Percentiles rank a stretch among this genome's conserved stretches.
phyloP scores from a whole-genome alignment of 2,329 filamentous ascomycete genomes.

The Ophidiomyces ophidiicola region DNA sequence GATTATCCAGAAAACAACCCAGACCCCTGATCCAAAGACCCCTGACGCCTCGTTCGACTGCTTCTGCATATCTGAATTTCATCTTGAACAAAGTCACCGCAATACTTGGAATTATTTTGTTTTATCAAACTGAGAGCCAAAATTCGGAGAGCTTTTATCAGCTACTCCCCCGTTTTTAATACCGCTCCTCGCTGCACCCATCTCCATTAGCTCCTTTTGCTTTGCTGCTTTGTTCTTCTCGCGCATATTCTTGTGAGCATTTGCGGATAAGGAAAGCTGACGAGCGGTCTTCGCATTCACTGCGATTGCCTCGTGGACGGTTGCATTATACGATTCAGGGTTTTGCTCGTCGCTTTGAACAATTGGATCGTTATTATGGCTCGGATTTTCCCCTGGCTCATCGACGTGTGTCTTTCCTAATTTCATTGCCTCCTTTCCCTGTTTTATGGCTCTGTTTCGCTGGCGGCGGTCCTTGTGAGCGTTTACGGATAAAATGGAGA shows the following conservation, averaged over 20 bases:
- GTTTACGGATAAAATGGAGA: too few relatives aligned
- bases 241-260: neutral
- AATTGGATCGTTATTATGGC: neutral
- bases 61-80: neutral
- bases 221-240: neutral
- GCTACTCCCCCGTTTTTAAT: too few relatives aligned
- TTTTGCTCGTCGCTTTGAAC: neutral
- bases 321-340: neutral
- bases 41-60: too few relatives aligned
- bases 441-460: too few relatives aligned
- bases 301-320: neutral
- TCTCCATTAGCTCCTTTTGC: neutral
- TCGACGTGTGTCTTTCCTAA: too few relatives aligned
- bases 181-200: too few relatives aligned
- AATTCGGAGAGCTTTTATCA: too few relatives aligned
- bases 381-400: neutral
- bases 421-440: too few relatives aligned
- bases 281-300: neutral
- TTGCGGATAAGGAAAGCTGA: neutral
- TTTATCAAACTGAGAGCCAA: too few relatives aligned
- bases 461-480: too few relatives aligned
- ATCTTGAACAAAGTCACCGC: neutral
- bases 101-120: neutral
- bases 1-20: too few relatives aligned
- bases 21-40: too few relatives aligned